A percentile compares a stretch with the other conserved stretches of the same genome.
phyloP scores from a whole-genome alignment of 257 asterid genomes.

The Datura wrightii region DNA sequence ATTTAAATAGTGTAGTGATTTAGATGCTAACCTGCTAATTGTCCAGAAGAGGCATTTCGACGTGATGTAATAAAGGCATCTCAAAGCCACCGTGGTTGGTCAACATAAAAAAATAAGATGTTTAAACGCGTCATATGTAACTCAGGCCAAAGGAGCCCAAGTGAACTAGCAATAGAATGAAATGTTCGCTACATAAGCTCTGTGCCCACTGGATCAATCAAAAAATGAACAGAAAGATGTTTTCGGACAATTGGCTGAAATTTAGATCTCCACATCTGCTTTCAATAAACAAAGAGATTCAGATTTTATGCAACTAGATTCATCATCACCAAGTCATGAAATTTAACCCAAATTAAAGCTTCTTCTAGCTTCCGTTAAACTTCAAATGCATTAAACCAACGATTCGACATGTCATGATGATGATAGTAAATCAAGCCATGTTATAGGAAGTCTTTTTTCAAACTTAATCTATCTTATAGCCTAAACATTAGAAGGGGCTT shows the following conservation, averaged over 20 bases:
- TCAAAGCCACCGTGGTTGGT: background rate
- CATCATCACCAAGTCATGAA: slow-evolving; percentile 16
- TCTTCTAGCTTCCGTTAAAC: background rate
- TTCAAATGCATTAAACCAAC: background rate
- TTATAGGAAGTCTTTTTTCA: background rate
- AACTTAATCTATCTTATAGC: background rate
- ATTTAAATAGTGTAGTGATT: background rate
- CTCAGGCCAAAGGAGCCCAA: background rate
- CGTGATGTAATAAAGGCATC: background rate
- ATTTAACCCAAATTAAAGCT: background rate
- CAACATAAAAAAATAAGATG: background rate
- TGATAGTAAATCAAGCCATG: background rate
- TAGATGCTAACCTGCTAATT: slow-evolving; percentile 21
- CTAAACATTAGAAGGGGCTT: background rate
- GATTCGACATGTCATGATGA: background rate
- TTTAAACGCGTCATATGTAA: background rate
- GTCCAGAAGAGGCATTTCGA: background rate
- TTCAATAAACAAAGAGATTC: background rate
- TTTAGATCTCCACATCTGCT: slow-evolving; percentile 67
- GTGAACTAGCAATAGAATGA: slow-evolving; percentile 26
- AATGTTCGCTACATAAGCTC: slow-evolving; percentile 73
- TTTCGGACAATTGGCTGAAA: slow-evolving; percentile 57
- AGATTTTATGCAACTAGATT: background rate
- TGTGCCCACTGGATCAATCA: slow-evolving; percentile 71
- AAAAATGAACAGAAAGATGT: slow-evolving; percentile 53